Base-by-base conservation (phyloP, 148 eudicot species). In the Chenopodium album region DNA sequence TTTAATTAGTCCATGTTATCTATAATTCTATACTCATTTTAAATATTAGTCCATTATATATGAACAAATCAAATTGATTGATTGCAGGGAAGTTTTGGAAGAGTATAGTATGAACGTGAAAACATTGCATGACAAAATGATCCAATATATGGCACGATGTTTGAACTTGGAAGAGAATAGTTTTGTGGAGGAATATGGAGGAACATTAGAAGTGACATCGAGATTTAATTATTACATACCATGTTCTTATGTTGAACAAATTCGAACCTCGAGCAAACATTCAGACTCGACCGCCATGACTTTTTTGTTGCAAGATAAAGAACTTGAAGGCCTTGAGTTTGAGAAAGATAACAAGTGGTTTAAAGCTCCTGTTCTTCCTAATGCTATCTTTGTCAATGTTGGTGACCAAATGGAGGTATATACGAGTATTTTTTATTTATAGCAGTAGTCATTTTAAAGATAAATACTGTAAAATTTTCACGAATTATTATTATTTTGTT, bases 351-450 rank as follows among this genome's bases (percentile, higher is more conserved):
- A 37, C 11, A 16, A 62, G 1, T 80, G 82, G 82, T 72, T 72
- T 26, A 70, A 44, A 71, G 71, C 76, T 62, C 82, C 82, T 0
- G 22, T 72, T 34, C 47, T 71, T 41, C 71, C 71, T 31, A 59
- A 80, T 44, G 77, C 77, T 22, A 34, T 80, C 26, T 73, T 80
- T 73, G 76, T 80, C 77, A 73, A 59, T 28, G 56, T 65, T 28
- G 82, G 82, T 4, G 77, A 80, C 37, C 52, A 47, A 41, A 59
- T 71, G 66, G 82, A 80, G 82, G 82, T 80, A 71, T 2, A 31
- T 31, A 31, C 13, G 37, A 34, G 37, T 34, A 31, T 31, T 31
- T 31, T 26, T 31, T 31, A 31, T 34, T 34, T 34, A 31, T 31
- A 31, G 32, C 32, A 31, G 2, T 31, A 31, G 32, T 31, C 32